These are phyloP conservation scores for Cladosporium sp. DNA, from an alignment of 2,329 filamentous ascomycete species.

Conservation along the genomic window DNA sequence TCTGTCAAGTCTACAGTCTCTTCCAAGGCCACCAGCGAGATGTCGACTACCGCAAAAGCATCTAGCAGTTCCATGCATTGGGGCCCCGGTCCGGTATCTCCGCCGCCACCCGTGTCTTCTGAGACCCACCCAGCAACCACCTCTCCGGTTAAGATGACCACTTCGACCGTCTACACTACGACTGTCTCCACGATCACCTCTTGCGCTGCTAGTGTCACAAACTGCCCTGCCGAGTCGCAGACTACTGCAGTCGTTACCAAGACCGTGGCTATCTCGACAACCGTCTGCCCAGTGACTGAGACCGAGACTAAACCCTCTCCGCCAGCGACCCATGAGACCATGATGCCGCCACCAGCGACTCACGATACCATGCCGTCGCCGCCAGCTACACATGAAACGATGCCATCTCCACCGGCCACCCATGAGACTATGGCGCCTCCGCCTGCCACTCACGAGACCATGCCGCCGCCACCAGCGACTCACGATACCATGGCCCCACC, in stretches of 20 bases:
- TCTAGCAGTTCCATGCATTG: too few relatives aligned
- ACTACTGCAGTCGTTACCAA: constrained; percentile 25
- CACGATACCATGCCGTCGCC: neutral
- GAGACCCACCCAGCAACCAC: neutral
- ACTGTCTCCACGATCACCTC: constrained; percentile 33
- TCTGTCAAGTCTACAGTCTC: neutral
- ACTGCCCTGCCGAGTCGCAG: constrained; percentile 30
- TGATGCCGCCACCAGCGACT: neutral
- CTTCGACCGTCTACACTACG: constrained; percentile 18
- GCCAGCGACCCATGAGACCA: neutral
- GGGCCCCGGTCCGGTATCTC: neutral
- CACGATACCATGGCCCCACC: neutral
- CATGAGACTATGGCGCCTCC: neutral
- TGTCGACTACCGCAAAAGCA: too few relatives aligned
- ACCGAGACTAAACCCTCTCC: neutral
- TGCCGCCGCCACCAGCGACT: neutral
- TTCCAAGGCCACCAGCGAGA: neutral
- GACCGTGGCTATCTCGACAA: constrained; percentile 37
- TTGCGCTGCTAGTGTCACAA: constrained; percentile 32
- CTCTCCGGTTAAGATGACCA: constrained; percentile 10
- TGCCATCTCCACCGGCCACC: neutral
- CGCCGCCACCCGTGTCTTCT: neutral
- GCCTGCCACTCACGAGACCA: neutral
- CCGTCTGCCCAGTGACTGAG: constrained; percentile 32
- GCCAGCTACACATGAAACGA: neutral